phyloP scores from a whole-genome alignment of 352 stramenopile genomes.

The Phytophthora idaei region DNA sequence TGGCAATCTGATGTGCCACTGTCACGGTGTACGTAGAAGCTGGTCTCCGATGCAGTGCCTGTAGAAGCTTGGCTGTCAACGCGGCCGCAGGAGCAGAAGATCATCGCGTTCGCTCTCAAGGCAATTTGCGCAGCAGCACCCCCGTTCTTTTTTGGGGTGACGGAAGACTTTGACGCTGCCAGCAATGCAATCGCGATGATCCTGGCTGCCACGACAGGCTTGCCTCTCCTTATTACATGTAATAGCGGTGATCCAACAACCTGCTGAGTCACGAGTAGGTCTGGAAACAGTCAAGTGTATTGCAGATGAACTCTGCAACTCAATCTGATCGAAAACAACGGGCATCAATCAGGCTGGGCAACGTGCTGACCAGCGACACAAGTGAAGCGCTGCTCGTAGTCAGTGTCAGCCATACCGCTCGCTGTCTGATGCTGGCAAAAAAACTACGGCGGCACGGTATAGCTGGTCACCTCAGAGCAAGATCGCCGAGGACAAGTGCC shows the following conservation, averaged over 20 bases:
- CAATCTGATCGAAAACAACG: constrained; percentile 16
- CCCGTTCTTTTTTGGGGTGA: not conserved
- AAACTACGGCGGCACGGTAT: not conserved
- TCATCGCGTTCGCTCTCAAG: not conserved
- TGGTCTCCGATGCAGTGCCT: not conserved
- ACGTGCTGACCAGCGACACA: not conserved
- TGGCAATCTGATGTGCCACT: constrained; percentile 16
- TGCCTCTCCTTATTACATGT: too few species aligned
- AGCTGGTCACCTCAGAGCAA: not conserved
- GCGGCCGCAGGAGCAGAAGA: not conserved
- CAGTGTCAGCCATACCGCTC: constrained; percentile 9
- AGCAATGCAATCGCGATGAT: not conserved
- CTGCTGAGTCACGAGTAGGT: not conserved
- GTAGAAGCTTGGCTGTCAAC: constrained; percentile 26
- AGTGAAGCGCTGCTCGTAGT: not conserved
- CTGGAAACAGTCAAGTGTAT: not conserved
- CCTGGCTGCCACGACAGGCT: not conserved
- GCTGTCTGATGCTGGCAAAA: not conserved
- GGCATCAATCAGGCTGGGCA: not conserved
- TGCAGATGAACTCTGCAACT: not conserved
- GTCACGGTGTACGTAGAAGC: constrained; percentile 16
- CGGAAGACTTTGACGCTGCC: not conserved
- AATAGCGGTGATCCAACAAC: not conserved
- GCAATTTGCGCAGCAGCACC: not conserved
- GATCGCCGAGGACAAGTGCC: not conserved